Evolutionary conservation across 805 yeast species (phyloP), one percentile per base, ranked within the genome.

Genomic region (Pichia ethanolica): DNA sequence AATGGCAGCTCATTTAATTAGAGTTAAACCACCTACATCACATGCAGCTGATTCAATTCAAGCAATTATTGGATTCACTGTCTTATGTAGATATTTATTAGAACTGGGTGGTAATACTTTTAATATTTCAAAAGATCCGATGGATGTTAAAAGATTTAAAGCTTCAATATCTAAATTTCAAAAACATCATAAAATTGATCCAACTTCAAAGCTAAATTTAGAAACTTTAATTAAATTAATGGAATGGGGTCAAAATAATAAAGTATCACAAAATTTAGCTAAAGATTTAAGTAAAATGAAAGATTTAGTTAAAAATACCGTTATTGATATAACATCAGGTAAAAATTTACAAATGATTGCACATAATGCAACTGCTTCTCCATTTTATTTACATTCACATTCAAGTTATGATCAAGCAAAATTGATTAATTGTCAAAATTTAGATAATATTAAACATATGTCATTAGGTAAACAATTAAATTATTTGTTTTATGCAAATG

Each of bases 51-150:
- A 78, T 4, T 79, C 95, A 0, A 86, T 89, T 0, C 76, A 95
- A 0, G 91, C 93, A 0, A 72, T 93, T 2, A 65, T 93, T 8
- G 93, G 97, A 42, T 78, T 88, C 59, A 77, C 88, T 0, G 63
- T 86, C 20, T 81, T 89, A 48, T 76, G 87, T 43, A 73, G 81
- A 44, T 74, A 77, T 46, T 78, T 89, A 55, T 60, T 91, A 37
- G 81, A 88, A 44, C 69, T 83, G 10, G 74, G 72, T 11, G 69
- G 75, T 33, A 77, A 61, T 67, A 78, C 62, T 66, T 55, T 55
- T 25, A 86, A 73, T 58, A 84, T 73, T 51, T 93, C 81, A 14
- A 86, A 88, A 59, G 98, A 93, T 61, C 91, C 96, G 0, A 82
- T 86, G 60, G 91, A 86, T 53, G 81, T 80, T 46, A 84, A 82